These are phyloP conservation scores for Amborella trichopoda DNA, from an alignment of 164 flowering plant genomes.

Conservation along the genomic window DNA sequence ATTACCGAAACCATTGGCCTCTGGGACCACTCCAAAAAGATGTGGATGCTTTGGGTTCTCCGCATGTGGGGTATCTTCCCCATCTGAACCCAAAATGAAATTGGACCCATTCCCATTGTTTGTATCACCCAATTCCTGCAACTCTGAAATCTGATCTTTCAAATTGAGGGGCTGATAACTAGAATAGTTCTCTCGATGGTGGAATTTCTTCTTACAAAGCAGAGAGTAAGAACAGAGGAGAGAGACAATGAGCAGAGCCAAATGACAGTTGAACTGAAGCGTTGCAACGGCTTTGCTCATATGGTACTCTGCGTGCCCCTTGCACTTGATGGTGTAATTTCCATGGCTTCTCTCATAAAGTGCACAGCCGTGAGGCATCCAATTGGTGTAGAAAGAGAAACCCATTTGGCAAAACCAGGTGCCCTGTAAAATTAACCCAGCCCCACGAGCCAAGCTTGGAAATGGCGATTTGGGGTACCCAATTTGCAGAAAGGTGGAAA, in stretches of 20 bases:
- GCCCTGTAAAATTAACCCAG: conserved; percentile 73
- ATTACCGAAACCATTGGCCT: conserved; percentile 43
- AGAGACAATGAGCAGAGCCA: conserved; percentile 58
- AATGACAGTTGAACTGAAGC: conserved; percentile 80
- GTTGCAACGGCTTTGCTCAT: conserved; percentile 78
- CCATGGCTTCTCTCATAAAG: conserved; percentile 66
- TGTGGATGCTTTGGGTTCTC: conserved; percentile 17
- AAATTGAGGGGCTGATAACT: conserved; percentile 39
- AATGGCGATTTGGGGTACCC: conserved; percentile 19
- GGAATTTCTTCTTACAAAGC: conserved; percentile 16
- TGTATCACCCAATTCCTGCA: conserved; percentile 25
- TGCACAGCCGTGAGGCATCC: conserved; percentile 51
- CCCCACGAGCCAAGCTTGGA: conserved; percentile 51
- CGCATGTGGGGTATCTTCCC: conserved; percentile 31
- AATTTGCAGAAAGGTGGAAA: conserved; percentile 44
- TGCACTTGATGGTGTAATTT: conserved; percentile 69
- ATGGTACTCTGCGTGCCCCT: conserved; percentile 68
- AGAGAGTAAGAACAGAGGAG: conserved; percentile 26
- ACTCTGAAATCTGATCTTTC: conserved; percentile 27
- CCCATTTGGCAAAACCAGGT: conserved; percentile 96
- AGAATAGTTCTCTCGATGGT: conserved; percentile 12
- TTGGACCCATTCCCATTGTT: conserved; percentile 7
- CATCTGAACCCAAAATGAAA: conserved; percentile 78
- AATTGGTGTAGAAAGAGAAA: conserved; percentile 47
- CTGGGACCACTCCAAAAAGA: conserved; percentile 10